A percentile compares a stretch with the other conserved stretches of the same genome.
Conservation (phyloP, 768 basidiomycete genomes). For the Panaeolus cyanescens region DNA sequence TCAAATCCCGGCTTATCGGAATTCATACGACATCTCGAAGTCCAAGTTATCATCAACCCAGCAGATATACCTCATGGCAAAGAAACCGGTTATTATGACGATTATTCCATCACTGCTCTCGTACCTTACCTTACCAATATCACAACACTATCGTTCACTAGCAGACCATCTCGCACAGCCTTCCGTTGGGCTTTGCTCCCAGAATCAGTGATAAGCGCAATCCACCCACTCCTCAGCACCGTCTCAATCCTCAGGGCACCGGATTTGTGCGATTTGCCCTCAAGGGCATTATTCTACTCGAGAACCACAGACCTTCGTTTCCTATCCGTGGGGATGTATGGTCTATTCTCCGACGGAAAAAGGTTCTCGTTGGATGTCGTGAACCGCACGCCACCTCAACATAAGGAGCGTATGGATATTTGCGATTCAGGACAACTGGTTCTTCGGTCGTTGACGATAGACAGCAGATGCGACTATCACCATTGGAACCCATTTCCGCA, state of each 20-base stretch:
- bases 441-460: not conserved
- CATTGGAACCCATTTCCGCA: not conserved
- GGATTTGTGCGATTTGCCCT: not conserved
- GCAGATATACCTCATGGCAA: not conserved
- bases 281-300: not conserved
- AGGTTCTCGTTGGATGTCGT: not conserved
- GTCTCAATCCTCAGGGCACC: not conserved
- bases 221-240: not conserved
- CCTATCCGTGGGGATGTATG: not conserved
- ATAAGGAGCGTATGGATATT: not conserved
- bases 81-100: not conserved
- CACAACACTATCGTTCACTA: not conserved
- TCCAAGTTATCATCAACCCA: not conserved
- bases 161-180: not conserved
- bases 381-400: not conserved
- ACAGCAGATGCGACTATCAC: not conserved
- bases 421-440: not conserved
- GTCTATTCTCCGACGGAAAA: not conserved
- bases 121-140: not conserved
- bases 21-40: not conserved
- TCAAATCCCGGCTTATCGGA: slow-evolving; percentile 1
- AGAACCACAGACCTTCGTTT: not conserved
- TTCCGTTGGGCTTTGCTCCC: not conserved
- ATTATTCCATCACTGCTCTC: not conserved
- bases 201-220: not conserved